Evolutionary conservation across 2,329 filamentous ascomycete genomes (phyloP), one percentile per base, ranked within the genome.

Genomic region (Chaetomiaceae sp.): DNA sequence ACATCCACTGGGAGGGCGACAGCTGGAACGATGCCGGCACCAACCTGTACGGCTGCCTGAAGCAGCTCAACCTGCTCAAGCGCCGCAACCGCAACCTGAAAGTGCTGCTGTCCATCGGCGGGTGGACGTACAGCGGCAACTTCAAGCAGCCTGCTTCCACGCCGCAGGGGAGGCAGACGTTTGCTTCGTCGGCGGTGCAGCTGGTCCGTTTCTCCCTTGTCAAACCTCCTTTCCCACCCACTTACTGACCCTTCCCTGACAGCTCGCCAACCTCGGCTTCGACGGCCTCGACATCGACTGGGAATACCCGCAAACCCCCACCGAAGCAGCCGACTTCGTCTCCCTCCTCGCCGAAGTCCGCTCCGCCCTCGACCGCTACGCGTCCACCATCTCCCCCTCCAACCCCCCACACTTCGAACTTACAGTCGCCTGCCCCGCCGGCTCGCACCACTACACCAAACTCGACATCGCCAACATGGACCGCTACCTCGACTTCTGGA

Each of bases 91-190:
- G 90, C 44, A 85, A 91, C 61, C 77, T 96, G 57, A 96, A 96
- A 69, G 76, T 94, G 3, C 78, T 96, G 12, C 80, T 96, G 4
- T 91, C 87, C 50, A 89, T 96, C 57, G 91, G 91, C 57, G 92
- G 92, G 47, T 96, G 91, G 91, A 95, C 91, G 0, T 96, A 95
- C 69, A 89, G 86, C 58, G 75, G 81, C 68, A 94, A 95, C 72
- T 95, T 96, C 70, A 79, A 81, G n/a, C 73, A 72, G 25, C 87
- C 90, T 0, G 86, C 87, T 1, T 87, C 87, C 38, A 90, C 87
- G 0, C 75, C 82, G 0, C 70, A 79, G 22, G 89, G 90, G 8
- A 81, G 91, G 7, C 74, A 77, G 27, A 78, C 67, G 1, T 96
- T 96, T 70, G 91, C 90, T 8, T 74, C 79, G 47, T 83, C 81